These are phyloP conservation scores for Umbelopsis sp. DNA, from an alignment of 192 early-diverging fungal species.

Conservation along the genomic window DNA sequence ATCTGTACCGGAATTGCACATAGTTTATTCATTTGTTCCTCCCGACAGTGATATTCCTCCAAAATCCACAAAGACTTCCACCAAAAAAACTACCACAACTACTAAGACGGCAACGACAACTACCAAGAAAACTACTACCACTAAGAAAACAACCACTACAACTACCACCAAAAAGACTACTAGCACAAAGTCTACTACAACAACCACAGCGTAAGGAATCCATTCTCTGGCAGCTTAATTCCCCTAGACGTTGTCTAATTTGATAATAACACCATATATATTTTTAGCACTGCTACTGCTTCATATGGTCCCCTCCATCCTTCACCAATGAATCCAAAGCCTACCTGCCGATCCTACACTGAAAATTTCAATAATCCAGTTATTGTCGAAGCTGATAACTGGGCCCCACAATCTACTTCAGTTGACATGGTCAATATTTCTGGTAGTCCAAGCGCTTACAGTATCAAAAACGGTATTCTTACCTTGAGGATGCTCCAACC, in stretches of 20 bases:
- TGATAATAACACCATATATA: background rate
- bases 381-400: conserved; percentile 12
- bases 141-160: background rate
- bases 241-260: background rate
- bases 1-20: background rate
- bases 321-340: conserved; percentile 9
- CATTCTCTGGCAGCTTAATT: background rate
- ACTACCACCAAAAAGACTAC: background rate
- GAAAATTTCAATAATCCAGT: conserved; percentile 6
- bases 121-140: background rate
- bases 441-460: conserved; percentile 2
- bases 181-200: background rate
- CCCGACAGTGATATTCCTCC: background rate
- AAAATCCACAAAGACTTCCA: background rate
- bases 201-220: conserved; percentile 7
- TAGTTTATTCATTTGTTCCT: background rate
- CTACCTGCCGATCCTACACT: conserved; percentile 12
- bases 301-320: conserved; percentile 5
- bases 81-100: background rate
- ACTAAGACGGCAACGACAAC: background rate
- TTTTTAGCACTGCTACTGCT: background rate
- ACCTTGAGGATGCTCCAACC: conserved; percentile 1
- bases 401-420: background rate
- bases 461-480: background rate
- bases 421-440: conserved; percentile 18